Conservation (phyloP, 352 stramenopile species). For the Blastocystis hominis region DNA sequence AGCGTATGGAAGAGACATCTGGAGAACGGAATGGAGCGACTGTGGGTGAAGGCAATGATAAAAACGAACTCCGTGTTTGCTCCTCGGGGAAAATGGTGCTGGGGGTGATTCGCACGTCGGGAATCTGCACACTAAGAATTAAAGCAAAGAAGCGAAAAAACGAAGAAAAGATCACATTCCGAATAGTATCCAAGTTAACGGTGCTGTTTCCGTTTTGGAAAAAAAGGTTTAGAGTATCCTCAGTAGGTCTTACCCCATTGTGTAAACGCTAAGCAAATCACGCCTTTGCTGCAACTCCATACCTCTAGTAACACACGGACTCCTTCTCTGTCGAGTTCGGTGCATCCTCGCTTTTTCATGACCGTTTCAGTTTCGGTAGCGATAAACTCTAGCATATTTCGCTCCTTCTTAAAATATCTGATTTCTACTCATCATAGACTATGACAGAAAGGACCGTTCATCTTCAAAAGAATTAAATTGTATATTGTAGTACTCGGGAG, state of each 20-base stretch:
- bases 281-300: neutral
- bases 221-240: conserved; percentile 19
- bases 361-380: neutral
- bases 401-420: conserved; percentile 5
- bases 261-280: neutral
- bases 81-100: conserved; percentile 28
- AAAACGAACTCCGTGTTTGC: neutral
- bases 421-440: neutral
- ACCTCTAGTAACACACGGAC: conserved; percentile 1
- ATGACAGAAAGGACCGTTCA: neutral
- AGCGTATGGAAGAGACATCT: neutral
- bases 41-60: neutral
- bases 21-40: neutral
- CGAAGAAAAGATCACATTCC: neutral
- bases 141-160: neutral
- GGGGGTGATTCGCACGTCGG: neutral
- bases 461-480: neutral
- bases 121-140: neutral
- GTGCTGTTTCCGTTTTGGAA: neutral
- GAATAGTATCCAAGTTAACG: neutral
- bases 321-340: conserved; percentile 9
- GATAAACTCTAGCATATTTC: conserved; percentile 30
- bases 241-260: neutral
- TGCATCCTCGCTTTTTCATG: neutral
- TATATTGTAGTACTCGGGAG: neutral